Conservation (phyloP, 1,284 basidiomycete species). For the Ceratobasidium sp. region DNA sequence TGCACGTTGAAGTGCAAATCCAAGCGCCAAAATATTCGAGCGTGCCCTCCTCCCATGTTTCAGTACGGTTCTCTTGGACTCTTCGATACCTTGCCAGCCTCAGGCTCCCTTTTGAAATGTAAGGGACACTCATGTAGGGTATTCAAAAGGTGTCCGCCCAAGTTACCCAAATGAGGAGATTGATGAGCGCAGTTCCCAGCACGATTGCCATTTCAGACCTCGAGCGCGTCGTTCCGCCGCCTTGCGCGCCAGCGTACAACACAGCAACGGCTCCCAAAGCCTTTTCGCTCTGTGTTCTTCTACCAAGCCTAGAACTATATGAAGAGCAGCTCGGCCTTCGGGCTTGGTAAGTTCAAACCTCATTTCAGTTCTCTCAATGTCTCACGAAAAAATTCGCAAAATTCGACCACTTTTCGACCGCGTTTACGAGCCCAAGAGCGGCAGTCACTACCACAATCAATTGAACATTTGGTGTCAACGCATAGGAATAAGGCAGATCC, state of each 20-base stretch:
- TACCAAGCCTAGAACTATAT: neutral
- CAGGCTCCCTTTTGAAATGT: neutral
- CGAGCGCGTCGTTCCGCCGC: neutral
- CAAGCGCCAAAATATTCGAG: no score
- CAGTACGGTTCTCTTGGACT: neutral
- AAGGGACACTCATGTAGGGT: neutral
- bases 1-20: no score
- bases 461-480: slow-evolving; percentile 22
- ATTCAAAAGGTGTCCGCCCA: neutral
- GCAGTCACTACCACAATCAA: slow-evolving; percentile 17
- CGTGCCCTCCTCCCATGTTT: no score
- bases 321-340: neutral
- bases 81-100: neutral
- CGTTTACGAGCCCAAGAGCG: neutral
- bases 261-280: neutral
- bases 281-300: neutral
- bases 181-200: neutral
- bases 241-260: neutral
- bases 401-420: slow-evolving; percentile 7
- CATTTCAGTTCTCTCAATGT: neutral
- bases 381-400: neutral
- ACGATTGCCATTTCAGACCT: neutral
- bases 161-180: neutral
- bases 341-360: neutral
- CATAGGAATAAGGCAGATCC: neutral